Evolutionary conservation across 106 monocot species (phyloP), one percentile per base, ranked within the genome.

Genomic region (Dendrobium officinale): DNA sequence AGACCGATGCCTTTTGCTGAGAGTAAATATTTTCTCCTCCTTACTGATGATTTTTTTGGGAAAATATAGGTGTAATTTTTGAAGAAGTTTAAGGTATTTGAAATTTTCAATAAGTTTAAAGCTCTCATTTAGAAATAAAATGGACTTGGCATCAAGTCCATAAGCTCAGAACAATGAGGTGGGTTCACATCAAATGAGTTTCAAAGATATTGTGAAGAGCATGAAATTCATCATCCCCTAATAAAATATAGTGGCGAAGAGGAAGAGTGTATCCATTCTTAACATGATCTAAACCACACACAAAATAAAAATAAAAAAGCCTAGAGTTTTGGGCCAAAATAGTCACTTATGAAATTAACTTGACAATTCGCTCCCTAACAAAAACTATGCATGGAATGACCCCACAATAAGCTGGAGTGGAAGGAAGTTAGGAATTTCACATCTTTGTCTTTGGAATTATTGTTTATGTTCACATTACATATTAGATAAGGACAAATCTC

Each of bases 21-120:
- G 29, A 77, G 49, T 70, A n/a, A 48, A n/a, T 83, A 72, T 42
- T 49, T 83, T 68, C 24, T 83, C 1, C 55, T 72, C 5, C 79
- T 78, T 48, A 78, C 26, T 72, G 72, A 68, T 56, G 54, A 78
- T 56, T 83, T 27, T 73, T 56, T 55, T 3, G 41, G 55, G 40
- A 81, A 83, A 67, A 73, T 37, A 11, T 31, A 5, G 13, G 67
- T 11, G 0, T 45, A 26, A 70, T 80, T 80, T 80, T 45, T 80
- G 0, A 79, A 79, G 27, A 10, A 80, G 27, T 48, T 67, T 6
- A 6, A 70, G 24, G 43, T 68, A 9, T 67, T 70, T 70, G 37
- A 26, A 31, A 68, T 15, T 20, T 68, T 68, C 31, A 68, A 29
- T 2, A 42, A 10, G 22, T 27, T 70, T 47, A 24, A 80, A 80